Evolutionary conservation across 1,139 yeast species (phyloP), one percentile per base, ranked within the genome.

Genomic region (Oligophagozyma castellii): DNA sequence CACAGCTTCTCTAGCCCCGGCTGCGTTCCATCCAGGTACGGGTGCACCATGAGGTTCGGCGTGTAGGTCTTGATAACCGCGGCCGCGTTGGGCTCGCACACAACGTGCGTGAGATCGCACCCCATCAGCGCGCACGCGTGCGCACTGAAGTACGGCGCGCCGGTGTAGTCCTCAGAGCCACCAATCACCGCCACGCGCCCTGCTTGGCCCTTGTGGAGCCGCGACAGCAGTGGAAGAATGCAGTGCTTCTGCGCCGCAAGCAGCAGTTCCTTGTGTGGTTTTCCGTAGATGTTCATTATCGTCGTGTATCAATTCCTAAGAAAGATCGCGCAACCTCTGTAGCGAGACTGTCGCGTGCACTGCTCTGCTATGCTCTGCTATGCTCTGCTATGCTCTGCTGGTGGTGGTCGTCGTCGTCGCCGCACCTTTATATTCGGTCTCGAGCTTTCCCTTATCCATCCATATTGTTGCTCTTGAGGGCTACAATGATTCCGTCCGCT

Each of bases 1-100:
- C 53, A 42, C 6, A 80, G 67, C 44, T 71, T 70, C 18, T 74
- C 73, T 44, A 80, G 42, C 15, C 35, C 30, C 10, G 12, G 15
- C 14, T 19, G 23, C 4, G 19, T 16, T 4, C 14, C 8, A 19
- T 23, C 25, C 42, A 89, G 55, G 49, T 81, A 83, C 0, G 98
- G 98, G 56, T 89, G 96, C 2, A 89, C 93, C 95, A 89, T 89
- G 30, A 89, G 58, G 49, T 89, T 89, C 0, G 98, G 96, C 5
- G 93, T 72, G 53, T 89, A 89, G 25, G 76, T 57, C 55, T 89
- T 89, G 47, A 89, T 84, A 7, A 81, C 75, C 0, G 75, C 58
- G 1, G 81, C 92, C 1, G 96, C 96, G 23, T 57, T 57, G 31
- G 60, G 56, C 42, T 83, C 94, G 56, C 96, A 86, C 6, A 89